A percentile compares a stretch with the other conserved stretches of the same genome.
phyloP scores from a whole-genome alignment of 176 grass and related monocot species.

The Carex parvula region DNA sequence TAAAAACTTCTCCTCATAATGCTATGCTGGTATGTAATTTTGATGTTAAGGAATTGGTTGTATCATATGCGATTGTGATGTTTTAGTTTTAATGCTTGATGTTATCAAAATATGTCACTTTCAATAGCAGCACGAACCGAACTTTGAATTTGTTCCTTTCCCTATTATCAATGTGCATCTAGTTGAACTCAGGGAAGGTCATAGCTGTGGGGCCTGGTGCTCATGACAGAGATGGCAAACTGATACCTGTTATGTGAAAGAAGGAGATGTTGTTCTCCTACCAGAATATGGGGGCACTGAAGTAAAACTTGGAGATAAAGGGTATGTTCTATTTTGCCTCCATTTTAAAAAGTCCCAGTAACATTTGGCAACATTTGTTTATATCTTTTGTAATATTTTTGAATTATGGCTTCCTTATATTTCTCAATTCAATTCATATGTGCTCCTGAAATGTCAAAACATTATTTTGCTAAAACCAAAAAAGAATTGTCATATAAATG shows the following conservation, averaged over 20 bases:
- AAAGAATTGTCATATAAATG: background rate
- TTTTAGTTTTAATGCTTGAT: background rate
- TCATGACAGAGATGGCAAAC: slow-evolving; percentile 53
- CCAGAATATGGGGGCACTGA: slow-evolving; percentile 58
- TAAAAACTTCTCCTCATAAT: background rate
- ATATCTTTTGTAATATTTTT: background rate
- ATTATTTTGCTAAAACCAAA: background rate
- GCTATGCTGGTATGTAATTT: background rate
- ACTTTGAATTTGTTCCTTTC: background rate
- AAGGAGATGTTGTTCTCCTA: slow-evolving; percentile 61
- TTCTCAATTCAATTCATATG: no score
- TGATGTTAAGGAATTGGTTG: no score
- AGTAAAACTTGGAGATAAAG: slow-evolving; percentile 75
- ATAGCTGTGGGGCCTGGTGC: slow-evolving; percentile 57
- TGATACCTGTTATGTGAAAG: slow-evolving; percentile 59
- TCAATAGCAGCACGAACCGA: background rate
- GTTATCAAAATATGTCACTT: background rate
- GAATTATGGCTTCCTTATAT: no score
- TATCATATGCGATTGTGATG: no score
- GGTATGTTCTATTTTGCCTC: slow-evolving; percentile 28
- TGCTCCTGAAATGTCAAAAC: background rate
- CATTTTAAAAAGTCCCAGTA: background rate
- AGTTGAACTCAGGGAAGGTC: slow-evolving; percentile 71
- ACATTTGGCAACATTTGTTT: background rate
- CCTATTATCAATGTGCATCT: slow-evolving; percentile 5